Conservation (phyloP, 139 green algal species). For the Gonium pectorale region DNA sequence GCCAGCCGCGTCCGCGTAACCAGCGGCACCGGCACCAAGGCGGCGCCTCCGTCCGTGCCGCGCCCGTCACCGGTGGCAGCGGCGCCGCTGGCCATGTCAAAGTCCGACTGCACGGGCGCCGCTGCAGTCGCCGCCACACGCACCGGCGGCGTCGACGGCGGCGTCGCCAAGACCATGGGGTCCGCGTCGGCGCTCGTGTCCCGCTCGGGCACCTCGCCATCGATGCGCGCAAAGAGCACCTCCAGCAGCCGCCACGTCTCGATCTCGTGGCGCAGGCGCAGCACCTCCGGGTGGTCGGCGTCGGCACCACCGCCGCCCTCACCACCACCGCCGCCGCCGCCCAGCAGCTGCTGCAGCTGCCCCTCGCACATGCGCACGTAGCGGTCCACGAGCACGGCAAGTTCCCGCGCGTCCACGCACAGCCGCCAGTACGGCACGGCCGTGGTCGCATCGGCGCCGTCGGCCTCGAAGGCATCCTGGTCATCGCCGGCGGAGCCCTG, state of each 20-base stretch:
- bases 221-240: conserved; percentile 60
- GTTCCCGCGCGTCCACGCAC: conserved; percentile 38
- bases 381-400: conserved; percentile 28
- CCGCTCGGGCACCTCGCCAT: conserved; percentile 35
- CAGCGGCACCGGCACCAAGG: not conserved
- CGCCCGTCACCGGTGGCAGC: not conserved
- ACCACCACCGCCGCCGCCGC: not conserved
- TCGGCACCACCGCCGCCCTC: not conserved
- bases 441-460: not conserved
- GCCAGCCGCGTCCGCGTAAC: conserved; percentile 38
- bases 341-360: conserved; percentile 30
- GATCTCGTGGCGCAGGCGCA: conserved; percentile 61
- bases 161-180: conserved; percentile 12
- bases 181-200: not conserved
- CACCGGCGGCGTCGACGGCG: conserved; percentile 1
- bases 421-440: conserved; percentile 51
- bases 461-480: not conserved
- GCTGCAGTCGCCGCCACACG: not conserved
- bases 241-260: conserved; percentile 81
- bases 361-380: conserved; percentile 27
- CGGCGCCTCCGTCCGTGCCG: not conserved
- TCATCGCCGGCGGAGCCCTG: not conserved
- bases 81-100: not conserved
- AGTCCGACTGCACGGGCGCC: not conserved
- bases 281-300: not conserved